Evolutionary conservation across 805 yeast species (phyloP), one percentile per base, ranked within the genome.

Genomic region (Monosporozyma siamensis): DNA sequence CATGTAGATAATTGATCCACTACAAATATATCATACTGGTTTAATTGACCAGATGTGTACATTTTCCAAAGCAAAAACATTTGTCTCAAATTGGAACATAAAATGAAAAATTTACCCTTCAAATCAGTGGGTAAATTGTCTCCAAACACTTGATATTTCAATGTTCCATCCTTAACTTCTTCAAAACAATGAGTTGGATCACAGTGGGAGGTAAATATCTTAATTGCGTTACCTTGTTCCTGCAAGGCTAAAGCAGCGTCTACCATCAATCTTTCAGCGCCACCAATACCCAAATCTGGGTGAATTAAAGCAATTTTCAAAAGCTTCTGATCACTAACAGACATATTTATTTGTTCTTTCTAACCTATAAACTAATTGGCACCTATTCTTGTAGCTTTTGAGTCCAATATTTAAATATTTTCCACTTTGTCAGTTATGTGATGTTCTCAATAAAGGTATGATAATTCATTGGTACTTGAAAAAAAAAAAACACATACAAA

Each of bases 261-360:
- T 1, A 92, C 95, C 2, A 92, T 88, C n/a, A 94, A 71, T 45
- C 99, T 71, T 59, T 92, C 99, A 1, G 99, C 99, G 4, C 99
- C 99, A 50, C 88, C 98, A 44, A 90, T 90, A 0, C 98, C 98
- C 42, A 92, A 66, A 64, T 92, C 98, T 0, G 98, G 98, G 58
- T 92, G 98, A 4, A 92, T 65, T 53, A 92, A 85, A 1, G 96
- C 96, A 27, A 90, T 72, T 46, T 70, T 77, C 71, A 75, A 54
- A 11, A 37, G 15, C n/a, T 31, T 40, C 8, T 30, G 43, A 15
- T 15, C 25, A 20, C 11, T 30, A 18, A 20, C 35, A n/a, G 17
- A 17, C 35, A 32, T 32, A 17, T 5, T 18, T 15, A 11, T 32
- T 2, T 18, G 7, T 25, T 12, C 6, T 9, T 7, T 27, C 4